Conservation (phyloP, 2,329 filamentous ascomycete genomes). For the Fusarium tupiense region DNA sequence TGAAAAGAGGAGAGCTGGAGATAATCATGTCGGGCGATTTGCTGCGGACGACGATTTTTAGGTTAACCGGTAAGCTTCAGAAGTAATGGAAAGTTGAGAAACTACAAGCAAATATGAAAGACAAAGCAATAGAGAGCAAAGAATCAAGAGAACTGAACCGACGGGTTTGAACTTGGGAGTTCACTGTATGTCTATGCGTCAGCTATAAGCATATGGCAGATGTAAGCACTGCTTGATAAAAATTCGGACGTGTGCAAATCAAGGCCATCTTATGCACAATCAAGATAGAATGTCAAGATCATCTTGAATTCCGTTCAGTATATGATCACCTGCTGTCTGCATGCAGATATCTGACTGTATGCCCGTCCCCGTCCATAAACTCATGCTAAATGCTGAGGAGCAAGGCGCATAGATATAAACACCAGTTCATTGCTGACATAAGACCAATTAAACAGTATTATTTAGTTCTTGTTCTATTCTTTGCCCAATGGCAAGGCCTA, state of each 20-base stretch:
- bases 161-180: not conserved
- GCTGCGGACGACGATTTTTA: not conserved
- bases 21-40: constrained; percentile 34
- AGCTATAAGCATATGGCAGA: constrained; percentile 3
- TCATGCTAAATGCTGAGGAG: not conserved
- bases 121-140: not conserved
- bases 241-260: not conserved
- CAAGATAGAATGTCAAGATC: not conserved
- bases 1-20: constrained; percentile 41
- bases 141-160: not conserved
- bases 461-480: not conserved
- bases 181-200: not conserved
- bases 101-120: not conserved
- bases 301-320: not conserved
- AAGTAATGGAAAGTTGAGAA: not conserved
- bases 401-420: not conserved
- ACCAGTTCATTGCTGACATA: not conserved
- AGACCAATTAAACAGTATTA: not conserved
- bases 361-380: not conserved
- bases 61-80: too few relatives aligned
- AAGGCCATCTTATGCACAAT: not conserved
- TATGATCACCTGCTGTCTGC: not conserved
- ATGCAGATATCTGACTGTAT: not conserved
- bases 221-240: constrained; percentile 9
- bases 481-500: not conserved